Percentiles rank a stretch among this genome's conserved stretches.
phyloP scores from a whole-genome alignment of 1,139 yeast species.

The Petasospora fabianii region DNA sequence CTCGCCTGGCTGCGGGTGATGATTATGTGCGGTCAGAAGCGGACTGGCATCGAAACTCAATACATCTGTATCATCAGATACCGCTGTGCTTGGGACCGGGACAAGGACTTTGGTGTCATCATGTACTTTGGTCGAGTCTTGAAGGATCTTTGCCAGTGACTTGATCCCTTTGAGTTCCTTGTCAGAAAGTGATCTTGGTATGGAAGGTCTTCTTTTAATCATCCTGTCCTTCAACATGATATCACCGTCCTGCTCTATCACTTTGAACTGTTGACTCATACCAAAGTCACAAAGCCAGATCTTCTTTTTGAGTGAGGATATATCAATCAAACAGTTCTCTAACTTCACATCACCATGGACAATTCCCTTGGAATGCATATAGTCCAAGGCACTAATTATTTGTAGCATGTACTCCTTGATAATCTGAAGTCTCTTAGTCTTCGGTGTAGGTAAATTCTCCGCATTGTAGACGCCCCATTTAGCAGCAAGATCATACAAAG shows the following conservation, averaged over 20 bases:
- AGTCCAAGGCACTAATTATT: slow-evolving; percentile 57
- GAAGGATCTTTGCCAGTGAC: slow-evolving; percentile 24
- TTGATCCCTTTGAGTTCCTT: slow-evolving; percentile 14
- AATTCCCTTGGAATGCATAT: slow-evolving; percentile 68
- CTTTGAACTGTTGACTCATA: slow-evolving; percentile 46
- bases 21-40: slow-evolving; percentile 4
- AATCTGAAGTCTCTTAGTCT: slow-evolving; percentile 30
- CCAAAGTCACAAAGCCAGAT: slow-evolving; percentile 83
- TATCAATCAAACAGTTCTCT: slow-evolving; percentile 73
- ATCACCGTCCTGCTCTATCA: slow-evolving; percentile 31
- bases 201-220: slow-evolving; percentile 28
- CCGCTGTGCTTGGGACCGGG: neutral
- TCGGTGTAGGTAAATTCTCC: slow-evolving; percentile 22
- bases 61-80: slow-evolving; percentile 5
- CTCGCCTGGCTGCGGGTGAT: slow-evolving; percentile 13
- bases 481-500: slow-evolving; percentile 72
- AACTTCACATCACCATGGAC: slow-evolving; percentile 89
- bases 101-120: slow-evolving; percentile 29
- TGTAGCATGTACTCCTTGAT: slow-evolving; percentile 44
- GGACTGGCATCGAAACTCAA: slow-evolving; percentile 14
- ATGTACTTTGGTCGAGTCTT: slow-evolving; percentile 27
- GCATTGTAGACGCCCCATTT: slow-evolving; percentile 54
- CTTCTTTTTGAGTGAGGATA: slow-evolving; percentile 28
- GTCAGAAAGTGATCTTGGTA: slow-evolving; percentile 46
- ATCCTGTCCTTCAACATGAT: slow-evolving; percentile 9